Percentiles rank a stretch among this genome's conserved stretches.
Conservation (phyloP, 257 asterid species). For the Nicotiana benthamiana region DNA sequence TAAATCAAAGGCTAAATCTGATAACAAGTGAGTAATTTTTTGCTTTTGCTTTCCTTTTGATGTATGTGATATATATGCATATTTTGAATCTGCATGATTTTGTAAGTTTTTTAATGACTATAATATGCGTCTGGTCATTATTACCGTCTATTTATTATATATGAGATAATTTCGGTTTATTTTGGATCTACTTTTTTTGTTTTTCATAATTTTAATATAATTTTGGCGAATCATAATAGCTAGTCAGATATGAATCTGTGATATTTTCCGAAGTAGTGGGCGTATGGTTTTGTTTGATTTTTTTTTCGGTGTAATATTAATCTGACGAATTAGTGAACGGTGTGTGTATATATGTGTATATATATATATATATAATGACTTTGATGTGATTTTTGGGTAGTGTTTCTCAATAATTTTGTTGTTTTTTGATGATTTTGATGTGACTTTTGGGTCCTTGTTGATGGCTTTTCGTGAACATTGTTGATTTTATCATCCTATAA, state of each 20-base stretch:
- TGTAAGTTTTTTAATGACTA: neutral
- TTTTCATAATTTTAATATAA: too few species aligned
- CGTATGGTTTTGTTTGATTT: neutral
- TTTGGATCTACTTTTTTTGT: too few species aligned
- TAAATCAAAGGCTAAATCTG: conserved; percentile 56
- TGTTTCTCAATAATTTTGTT: neutral
- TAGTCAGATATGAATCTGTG: neutral
- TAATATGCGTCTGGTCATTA: neutral
- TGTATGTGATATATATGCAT: neutral
- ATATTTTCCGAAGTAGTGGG: too few species aligned
- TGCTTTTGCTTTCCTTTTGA: neutral
- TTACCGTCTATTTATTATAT: neutral
- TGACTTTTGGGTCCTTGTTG: too few species aligned
- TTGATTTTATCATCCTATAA: neutral
- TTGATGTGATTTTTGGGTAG: too few species aligned
- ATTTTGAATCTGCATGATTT: neutral
- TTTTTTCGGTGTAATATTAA: too few species aligned
- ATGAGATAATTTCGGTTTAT: too few species aligned
- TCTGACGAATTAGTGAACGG: neutral
- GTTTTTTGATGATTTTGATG: neutral
- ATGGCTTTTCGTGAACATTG: neutral
- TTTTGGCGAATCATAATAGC: neutral
- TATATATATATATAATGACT: too few species aligned
- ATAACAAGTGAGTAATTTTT: conserved; percentile 38
- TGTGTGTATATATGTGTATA: too few species aligned